Evolutionary conservation across 768 basidiomycete species (phyloP), one percentile per base, ranked within the genome.

Genomic region (Termitomyces titanicus): DNA sequence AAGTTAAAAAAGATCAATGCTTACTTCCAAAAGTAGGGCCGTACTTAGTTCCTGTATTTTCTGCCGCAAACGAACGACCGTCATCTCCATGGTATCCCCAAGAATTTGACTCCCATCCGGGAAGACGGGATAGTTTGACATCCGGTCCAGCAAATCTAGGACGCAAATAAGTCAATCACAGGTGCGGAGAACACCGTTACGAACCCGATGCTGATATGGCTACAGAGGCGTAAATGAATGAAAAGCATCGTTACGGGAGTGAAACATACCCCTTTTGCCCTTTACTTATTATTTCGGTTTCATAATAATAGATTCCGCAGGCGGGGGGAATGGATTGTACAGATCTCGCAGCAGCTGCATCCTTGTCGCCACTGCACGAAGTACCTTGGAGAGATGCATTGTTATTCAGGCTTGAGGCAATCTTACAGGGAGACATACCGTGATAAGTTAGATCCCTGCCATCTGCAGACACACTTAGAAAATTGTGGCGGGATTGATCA

Each of bases 51-150:
- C 90, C 92, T 31, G 78, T 83, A 67, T 81, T 85, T 55, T 90
- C 86, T 5, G 84, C 82, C 24, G 88, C 83, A 69, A 90, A 92
- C 2, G 86, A 78, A 54, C 77, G 81, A 5, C 94, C 93, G 63
- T 91, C 92, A 61, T 94, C 92, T n/a, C 89, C 92, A 63, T 94
- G 89, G 67, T 93, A 96, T 50, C 92, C 93, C 90, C 92, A 95
- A 5, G 91, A 94, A 58, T 83, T 81, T 54, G 77, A 73, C 66
- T 94, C 90, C 88, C 88, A 91, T 20, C 93, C 93, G 34, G 94
- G 93, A 31, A 94, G 80, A 49, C 91, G 85, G 29, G 82, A 80
- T 49, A 88, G 71, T 63, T 82, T 83, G 49, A 88, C 85, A 42
- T 81, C 80, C 13, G 75, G 78, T 9, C 81, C 79, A 45, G 86